phyloP scores from a whole-genome alignment of 202 grass and related monocot species.

The Setaria viridis region DNA sequence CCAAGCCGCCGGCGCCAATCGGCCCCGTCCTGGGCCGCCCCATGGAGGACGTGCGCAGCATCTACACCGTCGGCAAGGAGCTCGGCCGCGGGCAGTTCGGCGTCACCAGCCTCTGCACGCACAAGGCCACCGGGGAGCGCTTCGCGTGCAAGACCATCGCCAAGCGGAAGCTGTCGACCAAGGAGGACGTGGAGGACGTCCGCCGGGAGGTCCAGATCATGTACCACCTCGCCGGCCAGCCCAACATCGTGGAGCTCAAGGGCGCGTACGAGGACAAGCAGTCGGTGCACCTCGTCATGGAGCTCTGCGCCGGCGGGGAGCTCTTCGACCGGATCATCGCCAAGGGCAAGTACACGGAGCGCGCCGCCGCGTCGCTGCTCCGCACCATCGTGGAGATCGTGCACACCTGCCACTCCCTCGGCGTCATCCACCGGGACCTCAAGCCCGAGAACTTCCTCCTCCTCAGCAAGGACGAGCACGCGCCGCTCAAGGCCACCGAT shows the following conservation, averaged over 20 bases:
- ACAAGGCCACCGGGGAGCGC: conserved; percentile 79
- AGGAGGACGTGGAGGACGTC: conserved; percentile 92
- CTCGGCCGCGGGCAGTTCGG: conserved; percentile 91
- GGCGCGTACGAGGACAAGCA: conserved; percentile 95
- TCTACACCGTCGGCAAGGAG: conserved; percentile 82
- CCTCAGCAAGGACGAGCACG: conserved; percentile 75
- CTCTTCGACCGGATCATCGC: conserved; percentile 92
- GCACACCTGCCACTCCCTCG: conserved; percentile 88
- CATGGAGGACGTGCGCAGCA: conserved; percentile 79
- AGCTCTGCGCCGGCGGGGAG: conserved; percentile 91
- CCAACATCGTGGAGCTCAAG: conserved; percentile 88
- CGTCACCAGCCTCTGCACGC: conserved; percentile 83
- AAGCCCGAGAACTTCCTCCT: conserved; percentile 87
- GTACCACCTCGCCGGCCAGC: conserved; percentile 88
- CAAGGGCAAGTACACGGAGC: conserved; percentile 83
- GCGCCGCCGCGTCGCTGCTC: conserved; percentile 70
- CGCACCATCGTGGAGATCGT: conserved; percentile 89
- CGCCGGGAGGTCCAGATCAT: conserved; percentile 91
- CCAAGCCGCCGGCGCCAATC: conserved; percentile 53
- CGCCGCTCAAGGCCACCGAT: conserved; percentile 85
- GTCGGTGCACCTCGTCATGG: conserved; percentile 97
- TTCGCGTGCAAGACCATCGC: conserved; percentile 91
- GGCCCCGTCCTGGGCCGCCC: conserved; percentile 76
- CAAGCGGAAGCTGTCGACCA: conserved; percentile 76
- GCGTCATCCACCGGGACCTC: conserved; percentile 87